These are phyloP conservation scores for Lagenaria siceraria DNA, from an alignment of 306 rosid genomes.

Conservation along the genomic window DNA sequence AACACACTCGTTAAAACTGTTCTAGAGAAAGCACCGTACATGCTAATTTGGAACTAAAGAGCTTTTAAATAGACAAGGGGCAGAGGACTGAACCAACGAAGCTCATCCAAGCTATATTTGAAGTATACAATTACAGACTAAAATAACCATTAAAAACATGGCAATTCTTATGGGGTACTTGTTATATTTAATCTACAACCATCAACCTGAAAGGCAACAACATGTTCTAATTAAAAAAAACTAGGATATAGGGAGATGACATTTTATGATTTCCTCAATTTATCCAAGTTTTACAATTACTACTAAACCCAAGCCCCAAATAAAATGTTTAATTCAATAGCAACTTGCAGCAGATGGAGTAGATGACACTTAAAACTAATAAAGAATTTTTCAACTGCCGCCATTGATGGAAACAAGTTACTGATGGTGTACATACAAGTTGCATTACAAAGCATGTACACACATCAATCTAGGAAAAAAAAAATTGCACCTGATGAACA, in stretches of 20 bases:
- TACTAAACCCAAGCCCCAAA: not conserved
- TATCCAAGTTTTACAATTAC: not conserved
- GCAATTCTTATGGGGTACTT: not conserved
- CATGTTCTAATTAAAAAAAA: not conserved
- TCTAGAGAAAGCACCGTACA: not conserved
- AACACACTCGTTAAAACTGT: too few relatives aligned
- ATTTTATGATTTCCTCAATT: not conserved
- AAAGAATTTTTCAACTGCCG: not conserved
- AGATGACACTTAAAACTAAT: not conserved
- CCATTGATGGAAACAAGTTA: not conserved
- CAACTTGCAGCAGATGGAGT: not conserved
- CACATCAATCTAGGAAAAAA: not conserved
- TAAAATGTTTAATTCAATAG: not conserved
- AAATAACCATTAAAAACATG: not conserved
- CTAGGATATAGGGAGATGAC: not conserved
- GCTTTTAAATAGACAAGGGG: not conserved
- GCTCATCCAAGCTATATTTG: not conserved
- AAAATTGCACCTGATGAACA: slow-evolving; percentile 3
- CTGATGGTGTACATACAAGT: not conserved
- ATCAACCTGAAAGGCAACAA: not conserved
- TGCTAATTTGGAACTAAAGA: not conserved
- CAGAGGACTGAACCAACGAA: not conserved
- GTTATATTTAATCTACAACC: not conserved
- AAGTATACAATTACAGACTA: not conserved
- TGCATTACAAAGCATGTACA: slow-evolving; percentile 1